These are phyloP conservation scores for Metschnikowia peoriensis DNA, from an alignment of 805 yeast species.

Conservation along the genomic window DNA sequence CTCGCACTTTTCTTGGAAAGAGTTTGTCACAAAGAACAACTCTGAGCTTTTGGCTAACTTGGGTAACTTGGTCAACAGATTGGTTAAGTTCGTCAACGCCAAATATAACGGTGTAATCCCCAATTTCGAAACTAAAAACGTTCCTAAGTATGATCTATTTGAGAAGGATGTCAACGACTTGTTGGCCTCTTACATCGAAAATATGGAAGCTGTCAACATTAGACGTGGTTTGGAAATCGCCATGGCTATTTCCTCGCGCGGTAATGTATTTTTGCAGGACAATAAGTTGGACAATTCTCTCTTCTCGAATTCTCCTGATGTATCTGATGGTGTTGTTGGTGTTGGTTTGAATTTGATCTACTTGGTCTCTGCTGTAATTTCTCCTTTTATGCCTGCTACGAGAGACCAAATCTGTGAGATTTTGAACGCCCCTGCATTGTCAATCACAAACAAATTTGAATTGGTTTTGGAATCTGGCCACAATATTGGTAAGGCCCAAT, in stretches of 20 bases:
- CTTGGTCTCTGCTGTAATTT: slow-evolving; percentile 74
- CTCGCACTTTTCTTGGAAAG: slow-evolving; percentile 96
- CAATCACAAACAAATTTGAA: slow-evolving; percentile 74
- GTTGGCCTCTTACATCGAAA: slow-evolving; percentile 58
- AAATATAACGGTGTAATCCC: slow-evolving; percentile 93
- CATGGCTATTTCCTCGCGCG: slow-evolving; percentile 88
- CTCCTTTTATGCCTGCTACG: slow-evolving; percentile 91
- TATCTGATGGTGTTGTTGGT: slow-evolving; percentile 89
- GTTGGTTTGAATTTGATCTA: slow-evolving; percentile 87
- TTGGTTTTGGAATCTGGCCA: slow-evolving; percentile 75
- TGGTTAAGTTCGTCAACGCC: slow-evolving; percentile 84
- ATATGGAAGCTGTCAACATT: slow-evolving; percentile 75
- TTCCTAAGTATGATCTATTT: slow-evolving; percentile 45
- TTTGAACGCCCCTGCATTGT: slow-evolving; percentile 76
- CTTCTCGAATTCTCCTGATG: slow-evolving; percentile 70
- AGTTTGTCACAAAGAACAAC: slow-evolving; percentile 91
- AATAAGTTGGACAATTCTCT: slow-evolving; percentile 89
- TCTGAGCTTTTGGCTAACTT: slow-evolving; percentile 90
- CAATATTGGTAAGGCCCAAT: slow-evolving; percentile 85
- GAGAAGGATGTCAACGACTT: slow-evolving; percentile 61
- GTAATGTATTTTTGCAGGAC: slow-evolving; percentile 94
- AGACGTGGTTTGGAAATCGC: slow-evolving; percentile 90
- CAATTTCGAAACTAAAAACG: slow-evolving; percentile 47
- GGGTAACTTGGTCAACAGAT: slow-evolving; percentile 95
- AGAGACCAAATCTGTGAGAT: slow-evolving; percentile 67